Evolutionary conservation across 192 early-diverging fungal genomes (phyloP).

Genomic region (Backusella liffmaniae): DNA sequence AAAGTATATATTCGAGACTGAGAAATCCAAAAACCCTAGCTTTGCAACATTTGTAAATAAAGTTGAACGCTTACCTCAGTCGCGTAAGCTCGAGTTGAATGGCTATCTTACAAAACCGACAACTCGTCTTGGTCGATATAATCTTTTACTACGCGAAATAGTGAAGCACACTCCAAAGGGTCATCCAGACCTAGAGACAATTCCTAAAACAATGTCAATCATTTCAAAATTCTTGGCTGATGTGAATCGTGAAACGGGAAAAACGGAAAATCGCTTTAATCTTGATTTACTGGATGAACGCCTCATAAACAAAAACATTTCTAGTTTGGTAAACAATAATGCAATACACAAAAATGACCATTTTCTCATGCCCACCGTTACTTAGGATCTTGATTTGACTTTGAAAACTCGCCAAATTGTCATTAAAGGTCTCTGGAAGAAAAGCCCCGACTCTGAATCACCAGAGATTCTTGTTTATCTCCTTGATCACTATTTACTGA

Average conservation of each 20-base stretch:
- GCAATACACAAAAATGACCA: neutral
- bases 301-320: conserved; percentile 49
- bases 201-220: conserved; percentile 69
- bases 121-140: conserved; percentile 83
- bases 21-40: conserved; percentile 60
- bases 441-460: conserved; percentile 54
- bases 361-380: neutral
- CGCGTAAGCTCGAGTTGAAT: conserved; percentile 80
- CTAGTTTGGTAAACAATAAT: conserved; percentile 10
- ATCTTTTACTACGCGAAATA: conserved; percentile 76
- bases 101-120: conserved; percentile 88
- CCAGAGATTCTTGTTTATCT: conserved; percentile 76
- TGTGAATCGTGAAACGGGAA: conserved; percentile 87
- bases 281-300: conserved; percentile 72
- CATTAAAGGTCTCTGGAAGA: conserved; percentile 80
- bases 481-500: conserved; percentile 83
- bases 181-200: conserved; percentile 73
- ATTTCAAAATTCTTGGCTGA: conserved; percentile 73
- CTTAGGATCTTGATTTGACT: conserved; percentile 72
- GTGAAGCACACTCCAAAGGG: conserved; percentile 79
- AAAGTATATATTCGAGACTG: conserved; percentile 80
- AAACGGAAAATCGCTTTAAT: conserved; percentile 86
- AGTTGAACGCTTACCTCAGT: conserved; percentile 68
- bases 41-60: conserved; percentile 82
- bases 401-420: conserved; percentile 70